Conservation (phyloP, 1,284 basidiomycete species). For the Wallemia mellicola region DNA sequence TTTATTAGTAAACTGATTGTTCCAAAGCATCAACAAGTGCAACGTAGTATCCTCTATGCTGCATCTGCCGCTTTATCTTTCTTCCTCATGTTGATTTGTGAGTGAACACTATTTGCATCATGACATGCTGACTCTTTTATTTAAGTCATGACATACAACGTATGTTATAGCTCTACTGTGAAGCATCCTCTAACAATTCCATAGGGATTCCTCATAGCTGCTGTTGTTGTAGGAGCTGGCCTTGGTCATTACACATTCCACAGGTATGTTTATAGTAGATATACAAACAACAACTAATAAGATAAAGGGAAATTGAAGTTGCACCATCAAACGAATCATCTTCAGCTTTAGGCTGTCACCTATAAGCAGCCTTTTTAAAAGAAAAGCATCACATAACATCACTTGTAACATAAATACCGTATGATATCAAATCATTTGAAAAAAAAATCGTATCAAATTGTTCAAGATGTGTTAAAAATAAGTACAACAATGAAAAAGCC, state of each 20-base stretch:
- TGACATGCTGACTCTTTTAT: not conserved
- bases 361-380: not conserved
- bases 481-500: not conserved
- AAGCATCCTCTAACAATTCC: too few relatives aligned
- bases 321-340: not conserved
- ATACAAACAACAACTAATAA: too few relatives aligned
- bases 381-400: not conserved
- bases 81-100: conserved; percentile 49
- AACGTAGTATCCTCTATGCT: conserved; percentile 34
- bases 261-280: conserved; percentile 27
- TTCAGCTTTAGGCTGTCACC: not conserved
- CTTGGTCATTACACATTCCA: conserved; percentile 42
- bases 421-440: not conserved
- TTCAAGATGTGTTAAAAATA: not conserved
- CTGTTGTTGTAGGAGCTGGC: conserved; percentile 36
- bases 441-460: not conserved
- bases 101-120: not conserved
- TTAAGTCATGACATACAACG: conserved; percentile 21
- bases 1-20: conserved; percentile 6
- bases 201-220: conserved; percentile 36
- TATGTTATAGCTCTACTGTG: too few relatives aligned
- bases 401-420: not conserved
- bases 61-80: conserved; percentile 37
- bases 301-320: not conserved
- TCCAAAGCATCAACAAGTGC: conserved; percentile 15